Percentiles rank a stretch among this genome's conserved stretches.
These are phyloP conservation scores for Notholithocarpus densiflorus DNA, from an alignment of 306 rosid genomes.

Conservation along the genomic window DNA sequence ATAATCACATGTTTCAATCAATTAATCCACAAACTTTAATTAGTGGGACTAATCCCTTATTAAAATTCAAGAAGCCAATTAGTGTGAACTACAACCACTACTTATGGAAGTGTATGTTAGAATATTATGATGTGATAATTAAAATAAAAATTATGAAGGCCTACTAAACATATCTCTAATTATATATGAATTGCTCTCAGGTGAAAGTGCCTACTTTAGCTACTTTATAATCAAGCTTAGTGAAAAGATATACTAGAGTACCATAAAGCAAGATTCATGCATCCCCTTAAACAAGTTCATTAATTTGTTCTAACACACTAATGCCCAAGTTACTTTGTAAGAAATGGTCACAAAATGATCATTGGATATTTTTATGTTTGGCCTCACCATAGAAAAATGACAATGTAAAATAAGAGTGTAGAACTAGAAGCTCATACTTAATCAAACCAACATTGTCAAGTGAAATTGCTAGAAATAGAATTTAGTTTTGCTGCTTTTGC, in stretches of 20 bases:
- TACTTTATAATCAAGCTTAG: no score
- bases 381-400: background rate
- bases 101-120: background rate
- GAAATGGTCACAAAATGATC: background rate
- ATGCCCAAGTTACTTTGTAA: background rate
- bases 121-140: no score
- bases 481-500: background rate
- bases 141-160: no score
- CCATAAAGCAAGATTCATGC: no score
- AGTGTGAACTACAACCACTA: slow-evolving; percentile 14
- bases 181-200: no score
- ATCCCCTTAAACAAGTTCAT: no score
- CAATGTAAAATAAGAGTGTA: background rate
- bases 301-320: background rate
- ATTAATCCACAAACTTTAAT: slow-evolving; percentile 1
- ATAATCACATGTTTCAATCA: slow-evolving; percentile 14
- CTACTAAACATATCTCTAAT: no score
- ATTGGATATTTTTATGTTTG: no score
- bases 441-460: background rate
- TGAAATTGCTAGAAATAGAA: background rate
- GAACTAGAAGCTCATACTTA: background rate
- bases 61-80: background rate
- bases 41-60: slow-evolving; percentile 14
- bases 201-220: no score
- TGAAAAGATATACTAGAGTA: no score